phyloP scores from a whole-genome alignment of 495 filamentous ascomycete genomes.

The Penicillium silybi region DNA sequence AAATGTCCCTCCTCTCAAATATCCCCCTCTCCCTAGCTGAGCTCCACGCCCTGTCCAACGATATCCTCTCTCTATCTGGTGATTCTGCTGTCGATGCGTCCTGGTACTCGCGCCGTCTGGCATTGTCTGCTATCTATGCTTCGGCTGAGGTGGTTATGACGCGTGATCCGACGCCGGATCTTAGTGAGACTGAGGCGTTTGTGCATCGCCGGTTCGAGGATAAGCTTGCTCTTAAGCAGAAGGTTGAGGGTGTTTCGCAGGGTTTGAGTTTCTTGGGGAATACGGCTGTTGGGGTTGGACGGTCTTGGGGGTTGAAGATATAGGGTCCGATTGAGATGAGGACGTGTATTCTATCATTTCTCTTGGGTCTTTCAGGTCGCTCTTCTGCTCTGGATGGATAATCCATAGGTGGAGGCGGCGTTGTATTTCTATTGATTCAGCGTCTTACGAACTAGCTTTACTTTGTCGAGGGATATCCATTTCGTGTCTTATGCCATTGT shows the following conservation, averaged over 20 bases:
- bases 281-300: slow-evolving; percentile 38
- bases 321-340: slow-evolving; percentile 13
- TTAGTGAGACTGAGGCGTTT: slow-evolving; percentile 72
- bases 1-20: slow-evolving; percentile 78
- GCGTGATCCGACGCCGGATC: slow-evolving; percentile 64
- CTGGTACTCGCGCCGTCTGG: slow-evolving; percentile 89
- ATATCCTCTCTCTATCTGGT: slow-evolving; percentile 81
- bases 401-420: background rate
- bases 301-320: slow-evolving; percentile 49
- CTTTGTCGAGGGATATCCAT: background rate
- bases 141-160: slow-evolving; percentile 92
- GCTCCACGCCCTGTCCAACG: slow-evolving; percentile 75
- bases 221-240: slow-evolving; percentile 51
- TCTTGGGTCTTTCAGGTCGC: background rate
- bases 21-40: slow-evolving; percentile 74
- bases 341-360: background rate
- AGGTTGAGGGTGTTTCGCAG: slow-evolving; percentile 57
- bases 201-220: slow-evolving; percentile 73
- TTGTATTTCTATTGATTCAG: background rate
- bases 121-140: slow-evolving; percentile 75
- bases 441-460: background rate
- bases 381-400: background rate
- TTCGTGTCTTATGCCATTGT: background rate
- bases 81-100: slow-evolving; percentile 74
- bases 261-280: slow-evolving; percentile 77